Conservation (phyloP, 2,329 filamentous ascomycete genomes). For the Escovopsis sp. region DNA sequence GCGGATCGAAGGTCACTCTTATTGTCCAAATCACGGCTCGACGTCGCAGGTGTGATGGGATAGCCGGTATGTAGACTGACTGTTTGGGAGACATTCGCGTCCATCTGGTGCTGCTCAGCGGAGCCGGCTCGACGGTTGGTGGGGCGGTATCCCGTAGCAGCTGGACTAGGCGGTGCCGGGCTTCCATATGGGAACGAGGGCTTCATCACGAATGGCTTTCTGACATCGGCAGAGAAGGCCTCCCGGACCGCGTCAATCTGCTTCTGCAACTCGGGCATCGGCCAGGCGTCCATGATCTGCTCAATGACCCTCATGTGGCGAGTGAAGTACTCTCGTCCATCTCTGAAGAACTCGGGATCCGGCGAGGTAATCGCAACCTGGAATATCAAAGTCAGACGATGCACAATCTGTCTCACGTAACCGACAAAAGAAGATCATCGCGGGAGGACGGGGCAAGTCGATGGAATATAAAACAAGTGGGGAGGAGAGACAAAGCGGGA, state of each 20-base stretch:
- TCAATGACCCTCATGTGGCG: constrained; percentile 90
- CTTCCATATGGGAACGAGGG: constrained; percentile 76
- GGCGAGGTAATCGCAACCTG: constrained; percentile 88
- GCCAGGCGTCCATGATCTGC: constrained; percentile 66
- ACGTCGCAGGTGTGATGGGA: constrained; percentile 69
- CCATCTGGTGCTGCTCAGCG: constrained; percentile 39
- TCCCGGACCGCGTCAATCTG: constrained; percentile 81
- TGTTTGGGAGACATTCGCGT: constrained; percentile 37
- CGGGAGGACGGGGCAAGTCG: no score
- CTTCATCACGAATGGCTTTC: constrained; percentile 79
- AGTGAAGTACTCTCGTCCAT: constrained; percentile 79
- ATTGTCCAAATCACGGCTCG: constrained; percentile 53
- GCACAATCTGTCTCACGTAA: no score
- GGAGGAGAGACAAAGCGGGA: no score
- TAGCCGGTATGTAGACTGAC: constrained; percentile 55
- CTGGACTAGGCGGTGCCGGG: constrained; percentile 51
- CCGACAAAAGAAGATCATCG: background rate
- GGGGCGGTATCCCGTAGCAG: constrained; percentile 38
- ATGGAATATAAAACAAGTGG: background rate
- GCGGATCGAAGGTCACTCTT: constrained; percentile 63
- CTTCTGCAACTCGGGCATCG: constrained; percentile 76
- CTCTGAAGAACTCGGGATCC: constrained; percentile 70
- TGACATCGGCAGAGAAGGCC: constrained; percentile 76
- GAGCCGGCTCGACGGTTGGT: constrained; percentile 30
- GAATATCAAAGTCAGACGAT: background rate